phyloP scores from a whole-genome alignment of 257 asterid species.

The Solanum lycopersicoides region DNA sequence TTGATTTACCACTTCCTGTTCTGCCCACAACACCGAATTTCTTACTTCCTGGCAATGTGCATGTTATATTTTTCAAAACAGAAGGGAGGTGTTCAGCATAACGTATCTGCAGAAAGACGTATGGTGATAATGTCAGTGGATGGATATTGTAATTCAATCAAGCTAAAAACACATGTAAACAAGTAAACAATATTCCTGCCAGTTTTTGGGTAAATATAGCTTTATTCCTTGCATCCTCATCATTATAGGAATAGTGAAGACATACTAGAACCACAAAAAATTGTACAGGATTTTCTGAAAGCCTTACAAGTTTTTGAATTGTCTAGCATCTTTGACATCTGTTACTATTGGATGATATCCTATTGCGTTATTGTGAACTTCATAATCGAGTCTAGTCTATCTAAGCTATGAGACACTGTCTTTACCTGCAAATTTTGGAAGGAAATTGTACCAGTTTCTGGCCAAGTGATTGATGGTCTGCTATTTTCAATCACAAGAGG shows the following conservation, averaged over 20 bases:
- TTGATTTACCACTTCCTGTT: slow-evolving; percentile 95
- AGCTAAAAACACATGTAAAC: background rate
- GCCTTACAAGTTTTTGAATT: background rate
- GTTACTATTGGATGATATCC: background rate
- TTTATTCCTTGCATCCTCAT: background rate
- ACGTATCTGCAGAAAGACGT: slow-evolving; percentile 53
- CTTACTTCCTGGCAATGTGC: slow-evolving; percentile 88
- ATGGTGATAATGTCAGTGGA: background rate
- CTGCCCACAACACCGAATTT: slow-evolving; percentile 92
- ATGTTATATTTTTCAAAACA: slow-evolving; percentile 66
- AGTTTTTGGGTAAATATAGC: background rate
- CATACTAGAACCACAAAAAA: background rate
- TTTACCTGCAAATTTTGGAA: slow-evolving; percentile 67
- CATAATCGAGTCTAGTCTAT: background rate
- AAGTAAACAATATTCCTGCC: background rate
- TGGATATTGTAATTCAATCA: background rate
- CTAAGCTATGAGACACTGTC: background rate
- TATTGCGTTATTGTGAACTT: background rate
- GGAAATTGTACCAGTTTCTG: slow-evolving; percentile 58
- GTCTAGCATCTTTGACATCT: background rate
- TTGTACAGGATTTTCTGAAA: background rate
- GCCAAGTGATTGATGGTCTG: slow-evolving; percentile 73
- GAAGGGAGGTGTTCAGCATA: slow-evolving; percentile 93
- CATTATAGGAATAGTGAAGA: background rate
- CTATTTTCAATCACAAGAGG: slow-evolving; percentile 53